These are phyloP conservation scores for Eucalyptus tenuipes DNA, from an alignment of 345 rosid species.

Conservation along the genomic window DNA sequence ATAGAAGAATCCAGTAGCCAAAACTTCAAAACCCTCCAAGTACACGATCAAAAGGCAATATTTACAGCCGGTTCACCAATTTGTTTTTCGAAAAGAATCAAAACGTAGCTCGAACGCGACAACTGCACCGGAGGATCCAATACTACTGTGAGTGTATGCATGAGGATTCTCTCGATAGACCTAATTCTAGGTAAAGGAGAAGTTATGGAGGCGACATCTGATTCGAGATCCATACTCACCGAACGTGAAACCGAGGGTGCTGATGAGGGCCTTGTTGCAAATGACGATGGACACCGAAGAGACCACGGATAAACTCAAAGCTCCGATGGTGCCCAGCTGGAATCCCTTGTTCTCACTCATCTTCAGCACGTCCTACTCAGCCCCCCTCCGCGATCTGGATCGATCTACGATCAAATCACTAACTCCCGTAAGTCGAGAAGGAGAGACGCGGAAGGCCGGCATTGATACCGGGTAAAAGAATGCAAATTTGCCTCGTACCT, in stretches of 20 bases:
- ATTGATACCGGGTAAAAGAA: neutral
- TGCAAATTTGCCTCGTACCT: neutral
- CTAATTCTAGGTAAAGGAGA: neutral
- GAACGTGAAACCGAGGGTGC: slow-evolving; percentile 93
- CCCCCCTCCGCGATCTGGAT: slow-evolving; percentile 29
- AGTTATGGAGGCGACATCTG: neutral
- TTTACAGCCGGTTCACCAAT: neutral
- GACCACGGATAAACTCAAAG: slow-evolving; percentile 88
- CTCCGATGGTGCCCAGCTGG: slow-evolving; percentile 94
- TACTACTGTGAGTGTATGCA: neutral
- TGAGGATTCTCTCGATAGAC: neutral
- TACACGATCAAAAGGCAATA: neutral
- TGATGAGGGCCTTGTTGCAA: slow-evolving; percentile 98
- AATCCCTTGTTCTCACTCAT: slow-evolving; percentile 87
- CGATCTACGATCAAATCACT: slow-evolving; percentile 7
- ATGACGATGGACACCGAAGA: slow-evolving; percentile 99
- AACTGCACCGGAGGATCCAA: neutral
- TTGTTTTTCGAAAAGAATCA: neutral
- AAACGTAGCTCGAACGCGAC: neutral
- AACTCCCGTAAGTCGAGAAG: neutral
- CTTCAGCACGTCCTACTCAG: slow-evolving; percentile 25
- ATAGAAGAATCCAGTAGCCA: neutral
- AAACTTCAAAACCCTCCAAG: neutral
- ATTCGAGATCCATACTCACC: slow-evolving; percentile 24
- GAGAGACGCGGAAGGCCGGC: neutral